phyloP scores from a whole-genome alignment of 768 basidiomycete genomes.

The Kwoniella shandongensis region DNA sequence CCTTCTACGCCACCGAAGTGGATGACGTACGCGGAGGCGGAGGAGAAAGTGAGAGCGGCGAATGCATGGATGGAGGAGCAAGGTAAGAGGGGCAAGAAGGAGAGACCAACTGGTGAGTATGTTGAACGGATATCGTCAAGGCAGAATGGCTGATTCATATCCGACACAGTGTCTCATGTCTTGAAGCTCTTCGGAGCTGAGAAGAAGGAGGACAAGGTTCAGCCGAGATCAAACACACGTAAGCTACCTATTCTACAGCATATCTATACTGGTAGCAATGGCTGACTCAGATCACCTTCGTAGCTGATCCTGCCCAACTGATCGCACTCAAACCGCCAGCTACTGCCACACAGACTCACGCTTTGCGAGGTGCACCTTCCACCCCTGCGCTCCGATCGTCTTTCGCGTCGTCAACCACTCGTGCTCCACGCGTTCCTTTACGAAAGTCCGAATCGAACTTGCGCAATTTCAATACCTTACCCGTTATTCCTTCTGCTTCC shows the following conservation, averaged over 20 bases:
- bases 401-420: conserved; percentile 5
- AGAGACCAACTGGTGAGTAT: conserved; percentile 38
- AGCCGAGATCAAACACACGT: conserved; percentile 31
- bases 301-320: conserved; percentile 31
- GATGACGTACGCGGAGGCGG: conserved; percentile 39
- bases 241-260: conserved; percentile 3
- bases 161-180: conserved; percentile 45
- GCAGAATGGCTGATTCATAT: too few species aligned
- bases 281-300: not conserved
- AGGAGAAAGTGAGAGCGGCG: conserved; percentile 28
- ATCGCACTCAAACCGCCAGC: conserved; percentile 40
- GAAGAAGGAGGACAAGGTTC: conserved; percentile 24
- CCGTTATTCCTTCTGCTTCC: conserved; percentile 21
- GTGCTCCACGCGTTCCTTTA: conserved; percentile 10
- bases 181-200: conserved; percentile 43
- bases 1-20: conserved; percentile 49
- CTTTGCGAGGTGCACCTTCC: conserved; percentile 42
- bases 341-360: conserved; percentile 1
- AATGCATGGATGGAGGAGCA: conserved; percentile 29
- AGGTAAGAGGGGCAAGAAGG: conserved; percentile 33
- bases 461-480: conserved; percentile 40
- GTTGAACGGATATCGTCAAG: too few species aligned
- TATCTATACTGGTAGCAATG: not conserved
- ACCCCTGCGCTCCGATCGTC: conserved; percentile 38
- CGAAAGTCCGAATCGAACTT: conserved; percentile 46